These are phyloP conservation scores for Backusella sp. DNA, from an alignment of 192 early-diverging fungal genomes.

Conservation along the genomic window DNA sequence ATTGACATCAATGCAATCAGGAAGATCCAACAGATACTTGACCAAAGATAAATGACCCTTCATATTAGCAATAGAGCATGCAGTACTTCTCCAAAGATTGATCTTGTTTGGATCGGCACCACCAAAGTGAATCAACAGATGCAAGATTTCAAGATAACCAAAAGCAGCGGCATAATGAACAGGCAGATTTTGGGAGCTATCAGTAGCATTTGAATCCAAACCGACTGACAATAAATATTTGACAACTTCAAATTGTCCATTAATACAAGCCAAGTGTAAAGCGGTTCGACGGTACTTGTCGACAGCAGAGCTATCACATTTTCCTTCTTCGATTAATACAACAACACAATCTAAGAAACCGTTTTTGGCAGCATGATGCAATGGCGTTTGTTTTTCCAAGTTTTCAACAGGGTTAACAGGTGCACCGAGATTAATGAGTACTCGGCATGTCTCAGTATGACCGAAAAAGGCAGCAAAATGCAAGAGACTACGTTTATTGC, in stretches of 20 bases:
- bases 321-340: constrained; percentile 33
- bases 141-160: constrained; percentile 39
- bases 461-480: constrained; percentile 43
- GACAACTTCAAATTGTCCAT: constrained; percentile 44
- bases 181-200: constrained; percentile 46
- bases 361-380: constrained; percentile 31
- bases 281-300: constrained; percentile 33
- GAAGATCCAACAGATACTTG: constrained; percentile 32
- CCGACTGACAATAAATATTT: constrained; percentile 43
- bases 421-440: constrained; percentile 41
- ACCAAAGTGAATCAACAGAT: constrained; percentile 43
- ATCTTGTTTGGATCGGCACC: constrained; percentile 33
- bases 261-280: constrained; percentile 36
- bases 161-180: constrained; percentile 52
- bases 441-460: constrained; percentile 35
- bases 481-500: constrained; percentile 32
- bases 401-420: constrained; percentile 36
- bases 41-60: constrained; percentile 54
- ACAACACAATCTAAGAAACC: constrained; percentile 28
- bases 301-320: constrained; percentile 10
- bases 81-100: constrained; percentile 52
- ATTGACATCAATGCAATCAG: constrained; percentile 40
- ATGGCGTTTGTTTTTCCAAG: constrained; percentile 27
- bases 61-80: constrained; percentile 49
- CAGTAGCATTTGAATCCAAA: constrained; percentile 39